phyloP scores from a whole-genome alignment of 2,329 filamentous ascomycete genomes.

The Curvularia spicifera region DNA sequence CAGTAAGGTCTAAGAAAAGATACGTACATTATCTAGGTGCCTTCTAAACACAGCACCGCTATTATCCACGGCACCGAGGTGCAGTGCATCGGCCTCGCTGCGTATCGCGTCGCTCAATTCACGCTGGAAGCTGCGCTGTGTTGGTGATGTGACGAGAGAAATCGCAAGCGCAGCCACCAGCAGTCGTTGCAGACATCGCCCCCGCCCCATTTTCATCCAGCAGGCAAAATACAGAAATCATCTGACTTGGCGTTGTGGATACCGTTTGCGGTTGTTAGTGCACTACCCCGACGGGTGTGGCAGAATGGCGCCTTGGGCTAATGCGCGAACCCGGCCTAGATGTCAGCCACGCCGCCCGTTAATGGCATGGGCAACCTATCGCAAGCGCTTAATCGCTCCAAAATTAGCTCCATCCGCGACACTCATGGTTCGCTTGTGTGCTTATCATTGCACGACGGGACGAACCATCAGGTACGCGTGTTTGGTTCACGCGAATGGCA shows the following conservation, averaged over 20 bases:
- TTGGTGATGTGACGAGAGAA: neutral
- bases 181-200: too few species aligned
- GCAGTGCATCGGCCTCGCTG: neutral
- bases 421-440: constrained; percentile 15
- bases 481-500: constrained; percentile 9
- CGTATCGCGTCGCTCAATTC: neutral
- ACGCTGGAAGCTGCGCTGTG: neutral
- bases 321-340: constrained; percentile 19
- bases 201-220: neutral
- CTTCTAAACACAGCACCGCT: neutral
- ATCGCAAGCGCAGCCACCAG: neutral
- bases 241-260: neutral
- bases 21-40: neutral
- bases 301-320: constrained; percentile 11
- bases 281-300: constrained; percentile 10
- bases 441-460: constrained; percentile 23
- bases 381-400: constrained; percentile 25
- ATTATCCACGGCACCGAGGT: neutral
- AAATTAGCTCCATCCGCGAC: constrained; percentile 27
- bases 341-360: constrained; percentile 28
- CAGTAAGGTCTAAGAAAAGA: constrained; percentile 16
- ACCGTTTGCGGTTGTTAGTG: constrained; percentile 8
- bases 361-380: constrained; percentile 26
- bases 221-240: neutral
- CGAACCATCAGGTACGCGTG: constrained; percentile 13